Evolutionary conservation across 805 yeast genomes (phyloP).

Genomic region (Kazachstania martiniae): DNA sequence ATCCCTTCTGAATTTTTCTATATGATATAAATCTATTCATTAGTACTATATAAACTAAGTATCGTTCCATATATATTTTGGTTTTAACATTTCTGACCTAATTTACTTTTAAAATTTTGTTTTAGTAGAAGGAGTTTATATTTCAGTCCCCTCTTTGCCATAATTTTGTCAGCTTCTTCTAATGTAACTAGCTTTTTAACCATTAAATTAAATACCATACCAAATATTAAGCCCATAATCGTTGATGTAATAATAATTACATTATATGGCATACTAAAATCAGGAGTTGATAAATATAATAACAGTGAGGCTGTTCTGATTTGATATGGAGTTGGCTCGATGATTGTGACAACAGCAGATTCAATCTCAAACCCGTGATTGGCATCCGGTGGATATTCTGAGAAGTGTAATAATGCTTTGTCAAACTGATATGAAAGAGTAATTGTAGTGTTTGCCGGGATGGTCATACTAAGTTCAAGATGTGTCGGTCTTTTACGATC

Average conservation of each 20-base stretch:
- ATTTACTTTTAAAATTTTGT: slow-evolving; percentile 3
- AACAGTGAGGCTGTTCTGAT: slow-evolving; percentile 79
- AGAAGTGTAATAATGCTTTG: slow-evolving; percentile 69
- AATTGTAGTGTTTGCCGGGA: slow-evolving; percentile 57
- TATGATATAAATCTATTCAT: slow-evolving; percentile 1
- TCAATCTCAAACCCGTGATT: slow-evolving; percentile 94
- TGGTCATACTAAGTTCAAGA: slow-evolving; percentile 50
- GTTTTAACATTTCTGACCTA: too few species aligned
- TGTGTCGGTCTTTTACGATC: slow-evolving; percentile 79
- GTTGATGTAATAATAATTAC: slow-evolving; percentile 92
- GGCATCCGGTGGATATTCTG: slow-evolving; percentile 99
- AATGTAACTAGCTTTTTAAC: slow-evolving; percentile 67
- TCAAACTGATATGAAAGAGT: slow-evolving; percentile 71
- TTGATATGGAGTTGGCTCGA: slow-evolving; percentile 35
- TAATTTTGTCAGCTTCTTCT: slow-evolving; percentile 44
- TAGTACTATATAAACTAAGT: too few species aligned
- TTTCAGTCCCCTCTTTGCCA: slow-evolving; percentile 10
- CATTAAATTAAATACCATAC: slow-evolving; percentile 69
- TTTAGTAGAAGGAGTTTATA: slow-evolving; percentile 14
- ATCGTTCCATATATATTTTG: too few species aligned
- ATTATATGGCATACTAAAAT: slow-evolving; percentile 97
- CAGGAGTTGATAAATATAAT: slow-evolving; percentile 88
- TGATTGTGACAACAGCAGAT: slow-evolving; percentile 68
- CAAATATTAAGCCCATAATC: slow-evolving; percentile 84
- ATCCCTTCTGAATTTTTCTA: slow-evolving; percentile 54